Conservation (phyloP, 2,329 filamentous ascomycete species). For the Pseudogymnoascus sp. region DNA sequence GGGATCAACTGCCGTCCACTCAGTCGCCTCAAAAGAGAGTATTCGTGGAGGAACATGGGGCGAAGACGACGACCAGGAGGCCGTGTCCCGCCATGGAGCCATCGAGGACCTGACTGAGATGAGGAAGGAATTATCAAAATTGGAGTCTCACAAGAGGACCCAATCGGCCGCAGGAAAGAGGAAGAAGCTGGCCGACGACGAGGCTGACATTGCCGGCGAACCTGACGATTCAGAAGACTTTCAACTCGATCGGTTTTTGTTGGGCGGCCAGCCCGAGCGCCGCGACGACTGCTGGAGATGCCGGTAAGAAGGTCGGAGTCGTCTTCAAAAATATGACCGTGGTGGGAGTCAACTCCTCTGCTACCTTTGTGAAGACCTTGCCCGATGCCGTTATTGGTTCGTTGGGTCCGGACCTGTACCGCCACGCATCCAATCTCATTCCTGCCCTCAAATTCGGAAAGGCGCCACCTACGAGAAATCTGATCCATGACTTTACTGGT, state of each 20-base stretch:
- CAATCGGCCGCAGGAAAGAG: background rate
- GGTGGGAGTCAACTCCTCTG: constrained; percentile 59
- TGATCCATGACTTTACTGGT: constrained; percentile 63
- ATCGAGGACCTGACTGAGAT: background rate
- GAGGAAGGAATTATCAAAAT: background rate
- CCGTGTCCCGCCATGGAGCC: constrained; percentile 2
- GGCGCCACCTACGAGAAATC: constrained; percentile 24
- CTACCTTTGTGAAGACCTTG: constrained; percentile 64
- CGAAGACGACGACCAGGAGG: constrained; percentile 4
- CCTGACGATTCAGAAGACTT: constrained; percentile 52
- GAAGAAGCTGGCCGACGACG: background rate
- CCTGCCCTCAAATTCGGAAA: constrained; percentile 21
- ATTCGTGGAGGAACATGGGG: constrained; percentile 5
- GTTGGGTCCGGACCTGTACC: constrained; percentile 74
- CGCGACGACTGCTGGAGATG: constrained; percentile 53
- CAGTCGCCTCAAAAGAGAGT: background rate
- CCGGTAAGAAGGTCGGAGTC: constrained; percentile 71
- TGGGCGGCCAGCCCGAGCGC: constrained; percentile 70
- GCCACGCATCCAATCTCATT: constrained; percentile 40
- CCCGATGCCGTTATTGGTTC: constrained; percentile 70
- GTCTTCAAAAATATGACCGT: constrained; percentile 72
- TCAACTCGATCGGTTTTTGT: constrained; percentile 63
- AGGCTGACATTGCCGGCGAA: background rate
- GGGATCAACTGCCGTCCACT: constrained; percentile 5
- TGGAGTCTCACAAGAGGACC: background rate